A percentile compares a stretch with the other conserved stretches of the same genome.
phyloP scores from a whole-genome alignment of 331 rosid species.

The Malus hybrid region DNA sequence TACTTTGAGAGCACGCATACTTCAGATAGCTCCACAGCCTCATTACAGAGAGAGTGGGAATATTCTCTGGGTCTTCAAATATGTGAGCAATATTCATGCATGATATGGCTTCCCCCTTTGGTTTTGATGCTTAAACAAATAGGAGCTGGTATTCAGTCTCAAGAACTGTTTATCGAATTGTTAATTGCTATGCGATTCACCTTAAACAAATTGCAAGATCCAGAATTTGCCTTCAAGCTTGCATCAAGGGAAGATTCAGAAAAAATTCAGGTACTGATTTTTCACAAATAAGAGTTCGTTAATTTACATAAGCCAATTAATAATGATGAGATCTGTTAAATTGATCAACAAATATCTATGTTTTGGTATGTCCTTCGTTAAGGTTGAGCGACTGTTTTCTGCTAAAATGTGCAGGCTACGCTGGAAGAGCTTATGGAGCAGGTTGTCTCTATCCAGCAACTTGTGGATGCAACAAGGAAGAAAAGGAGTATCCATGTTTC shows the following conservation, averaged over 20 bases:
- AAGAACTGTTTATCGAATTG: conserved; percentile 35
- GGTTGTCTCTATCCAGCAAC: conserved; percentile 50
- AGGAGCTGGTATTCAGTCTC: conserved; percentile 19
- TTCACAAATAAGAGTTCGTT: not conserved
- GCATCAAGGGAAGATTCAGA: conserved; percentile 49
- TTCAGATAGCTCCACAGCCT: conserved; percentile 34
- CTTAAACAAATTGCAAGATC: conserved; percentile 72
- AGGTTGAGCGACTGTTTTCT: not conserved
- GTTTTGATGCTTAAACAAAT: conserved; percentile 43
- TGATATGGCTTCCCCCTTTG: conserved; percentile 84
- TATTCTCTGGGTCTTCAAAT: conserved; percentile 60
- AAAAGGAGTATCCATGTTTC: conserved; percentile 30
- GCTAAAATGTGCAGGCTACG: conserved; percentile 33
- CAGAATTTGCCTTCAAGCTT: conserved; percentile 57
- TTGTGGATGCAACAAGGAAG: conserved; percentile 52
- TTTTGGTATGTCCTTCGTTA: not conserved
- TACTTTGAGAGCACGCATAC: conserved; percentile 18
- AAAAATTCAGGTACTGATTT: conserved; percentile 63
- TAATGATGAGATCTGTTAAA: not conserved
- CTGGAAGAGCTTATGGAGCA: conserved; percentile 71
- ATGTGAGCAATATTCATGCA: conserved; percentile 65
- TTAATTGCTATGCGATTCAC: conserved; percentile 55
- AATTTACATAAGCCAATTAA: not conserved
- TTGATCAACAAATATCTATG: not conserved
- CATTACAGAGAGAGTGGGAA: conserved; percentile 67